Conservation (phyloP, 169 alveolate genomes). For the Plasmodium blacklocki region DNA sequence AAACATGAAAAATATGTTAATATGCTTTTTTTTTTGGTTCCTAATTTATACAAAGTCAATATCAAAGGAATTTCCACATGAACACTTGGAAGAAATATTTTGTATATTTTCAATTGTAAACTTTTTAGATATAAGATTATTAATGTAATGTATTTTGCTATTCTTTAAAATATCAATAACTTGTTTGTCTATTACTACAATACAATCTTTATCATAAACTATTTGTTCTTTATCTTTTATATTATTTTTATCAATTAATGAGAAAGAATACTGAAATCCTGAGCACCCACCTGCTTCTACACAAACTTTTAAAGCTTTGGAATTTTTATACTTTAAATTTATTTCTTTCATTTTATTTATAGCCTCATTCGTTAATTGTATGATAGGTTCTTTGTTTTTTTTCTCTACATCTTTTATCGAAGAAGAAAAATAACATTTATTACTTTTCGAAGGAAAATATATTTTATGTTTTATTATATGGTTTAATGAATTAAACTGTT, state of each 20-base stretch:
- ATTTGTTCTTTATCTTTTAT: conserved; percentile 71
- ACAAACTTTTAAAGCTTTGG: conserved; percentile 76
- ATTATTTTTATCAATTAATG: conserved; percentile 73
- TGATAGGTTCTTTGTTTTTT: background rate
- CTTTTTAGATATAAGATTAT: conserved; percentile 81
- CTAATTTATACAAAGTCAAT: conserved; percentile 8
- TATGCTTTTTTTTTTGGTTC: background rate
- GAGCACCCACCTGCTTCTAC: conserved; percentile 88
- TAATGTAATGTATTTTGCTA: conserved; percentile 81
- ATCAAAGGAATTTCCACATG: conserved; percentile 87
- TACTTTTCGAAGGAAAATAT: background rate
- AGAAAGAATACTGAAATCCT: conserved; percentile 84
- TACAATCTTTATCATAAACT: conserved; percentile 74
- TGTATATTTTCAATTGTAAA: conserved; percentile 81
- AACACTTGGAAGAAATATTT: conserved; percentile 82
- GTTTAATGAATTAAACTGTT: background rate
- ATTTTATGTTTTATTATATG: background rate
- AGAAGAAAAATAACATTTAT: too few relatives aligned
- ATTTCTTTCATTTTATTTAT: conserved; percentile 76
- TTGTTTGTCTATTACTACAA: conserved; percentile 79
- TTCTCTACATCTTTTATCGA: too few relatives aligned
- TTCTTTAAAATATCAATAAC: conserved; percentile 77
- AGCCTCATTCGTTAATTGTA: conserved; percentile 70
- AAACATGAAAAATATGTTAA: background rate
- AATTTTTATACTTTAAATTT: conserved; percentile 43